A percentile compares a stretch with the other conserved stretches of the same genome.
phyloP scores from a whole-genome alignment of 352 stramenopile species.

The Halophytophthora polymorphica region DNA sequence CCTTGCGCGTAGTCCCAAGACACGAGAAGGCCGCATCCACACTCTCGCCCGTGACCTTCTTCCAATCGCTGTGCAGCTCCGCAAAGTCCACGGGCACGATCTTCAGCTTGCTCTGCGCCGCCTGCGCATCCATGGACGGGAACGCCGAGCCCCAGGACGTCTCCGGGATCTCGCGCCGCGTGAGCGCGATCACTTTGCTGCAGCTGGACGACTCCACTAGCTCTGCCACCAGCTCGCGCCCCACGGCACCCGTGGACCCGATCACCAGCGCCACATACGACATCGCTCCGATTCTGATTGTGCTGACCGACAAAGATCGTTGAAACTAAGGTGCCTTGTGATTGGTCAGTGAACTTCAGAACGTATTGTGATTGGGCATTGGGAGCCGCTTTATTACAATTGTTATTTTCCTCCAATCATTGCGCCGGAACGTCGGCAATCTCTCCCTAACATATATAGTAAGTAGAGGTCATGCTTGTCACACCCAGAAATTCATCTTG shows the following conservation, averaged over 20 bases:
- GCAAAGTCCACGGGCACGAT: slow-evolving; percentile 56
- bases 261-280: slow-evolving; percentile 53
- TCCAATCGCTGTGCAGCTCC: slow-evolving; percentile 31
- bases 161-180: slow-evolving; percentile 51
- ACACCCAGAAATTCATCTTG: too few relatives aligned
- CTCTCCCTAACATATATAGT: too few relatives aligned
- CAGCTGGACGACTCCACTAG: slow-evolving; percentile 54
- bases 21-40: slow-evolving; percentile 61
- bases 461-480: too few relatives aligned
- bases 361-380: too few relatives aligned
- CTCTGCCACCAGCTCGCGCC: slow-evolving; percentile 59
- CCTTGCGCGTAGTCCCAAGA: slow-evolving; percentile 70
- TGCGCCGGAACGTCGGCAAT: too few relatives aligned
- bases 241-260: slow-evolving; percentile 60
- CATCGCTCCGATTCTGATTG: slow-evolving; percentile 6
- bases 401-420: too few relatives aligned
- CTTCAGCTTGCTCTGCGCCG: slow-evolving; percentile 48
- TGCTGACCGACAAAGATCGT: background rate
- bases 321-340: too few relatives aligned
- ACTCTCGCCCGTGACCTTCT: slow-evolving; percentile 25
- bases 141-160: slow-evolving; percentile 39
- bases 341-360: too few relatives aligned
- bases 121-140: slow-evolving; percentile 34
- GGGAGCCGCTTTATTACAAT: too few relatives aligned
- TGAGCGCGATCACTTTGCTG: slow-evolving; percentile 55